A percentile compares a stretch with the other conserved stretches of the same genome.
Conservation (phyloP, 257 asterid species). For the Solanum acaule region DNA sequence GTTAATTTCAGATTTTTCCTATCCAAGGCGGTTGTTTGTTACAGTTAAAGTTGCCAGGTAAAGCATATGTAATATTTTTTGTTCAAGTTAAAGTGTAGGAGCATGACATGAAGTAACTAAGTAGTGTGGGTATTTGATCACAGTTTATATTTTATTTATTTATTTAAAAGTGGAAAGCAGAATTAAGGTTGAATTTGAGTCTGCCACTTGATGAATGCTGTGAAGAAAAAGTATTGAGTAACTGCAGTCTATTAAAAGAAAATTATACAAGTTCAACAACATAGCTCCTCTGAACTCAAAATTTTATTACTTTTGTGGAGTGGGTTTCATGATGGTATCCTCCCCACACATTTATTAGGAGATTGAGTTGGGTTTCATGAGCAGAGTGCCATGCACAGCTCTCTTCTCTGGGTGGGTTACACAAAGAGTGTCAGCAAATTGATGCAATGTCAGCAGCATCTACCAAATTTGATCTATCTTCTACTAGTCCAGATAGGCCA, state of each 20-base stretch:
- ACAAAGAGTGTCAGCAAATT: constrained; percentile 45
- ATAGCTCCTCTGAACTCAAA: not conserved
- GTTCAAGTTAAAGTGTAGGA: constrained; percentile 15
- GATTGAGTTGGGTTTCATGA: constrained; percentile 45
- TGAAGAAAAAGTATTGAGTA: not conserved
- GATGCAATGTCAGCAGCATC: constrained; percentile 80
- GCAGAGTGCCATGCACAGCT: constrained; percentile 62
- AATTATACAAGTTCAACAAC: not conserved
- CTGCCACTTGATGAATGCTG: not conserved
- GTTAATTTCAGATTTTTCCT: constrained; percentile 29
- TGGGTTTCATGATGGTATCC: constrained; percentile 2
- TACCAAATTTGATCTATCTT: constrained; percentile 73
- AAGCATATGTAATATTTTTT: not conserved
- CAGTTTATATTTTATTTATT: too few relatives aligned
- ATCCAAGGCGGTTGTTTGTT: constrained; percentile 25
- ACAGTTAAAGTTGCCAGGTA: constrained; percentile 22
- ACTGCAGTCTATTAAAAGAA: not conserved
- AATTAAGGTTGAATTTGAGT: not conserved
- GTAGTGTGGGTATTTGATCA: not conserved
- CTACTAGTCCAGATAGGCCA: constrained; percentile 86
- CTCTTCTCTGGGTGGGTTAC: constrained; percentile 54
- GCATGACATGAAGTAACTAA: not conserved
- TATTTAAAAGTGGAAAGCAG: not conserved
- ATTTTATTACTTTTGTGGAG: not conserved
- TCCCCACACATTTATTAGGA: constrained; percentile 18